Percentiles rank a stretch among this genome's conserved stretches.
phyloP scores from a whole-genome alignment of 2,329 filamentous ascomycete genomes.

The Biscogniauxia sp. region DNA sequence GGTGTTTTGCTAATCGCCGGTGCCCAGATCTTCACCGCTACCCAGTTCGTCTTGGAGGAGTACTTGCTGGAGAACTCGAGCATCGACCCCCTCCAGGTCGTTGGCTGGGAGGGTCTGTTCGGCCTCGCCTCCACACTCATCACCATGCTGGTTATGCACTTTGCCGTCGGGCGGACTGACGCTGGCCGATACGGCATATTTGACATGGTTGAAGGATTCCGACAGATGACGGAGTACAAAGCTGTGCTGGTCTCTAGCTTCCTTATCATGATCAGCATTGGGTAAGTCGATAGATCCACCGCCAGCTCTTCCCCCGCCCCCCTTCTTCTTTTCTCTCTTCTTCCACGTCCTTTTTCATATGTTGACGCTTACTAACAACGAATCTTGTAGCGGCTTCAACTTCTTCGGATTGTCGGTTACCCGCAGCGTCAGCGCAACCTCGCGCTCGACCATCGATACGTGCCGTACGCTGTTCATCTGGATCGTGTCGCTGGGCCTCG shows the following conservation, averaged over 20 bases:
- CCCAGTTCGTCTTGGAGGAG: conserved; percentile 94
- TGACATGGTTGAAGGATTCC: conserved; percentile 82
- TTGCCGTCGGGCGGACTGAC: conserved; percentile 71
- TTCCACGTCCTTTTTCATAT: conserved; percentile 4
- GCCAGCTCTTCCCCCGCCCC: not conserved
- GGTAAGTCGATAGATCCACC: conserved; percentile 53
- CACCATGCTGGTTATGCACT: conserved; percentile 77
- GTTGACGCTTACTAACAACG: conserved; percentile 19
- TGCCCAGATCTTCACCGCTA: conserved; percentile 94
- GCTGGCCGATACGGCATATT: conserved; percentile 80
- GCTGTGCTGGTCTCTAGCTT: conserved; percentile 74
- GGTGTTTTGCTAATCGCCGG: conserved; percentile 89
- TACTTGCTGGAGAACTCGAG: conserved; percentile 70
- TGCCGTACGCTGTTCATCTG: conserved; percentile 98
- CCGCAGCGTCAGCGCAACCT: conserved; percentile 82
- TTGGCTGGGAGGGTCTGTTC: conserved; percentile 95
- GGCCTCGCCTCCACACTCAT: conserved; percentile 78
- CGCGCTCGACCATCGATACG: conserved; percentile 93
- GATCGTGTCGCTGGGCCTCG: conserved; percentile 87
- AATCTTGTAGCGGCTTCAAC: conserved; percentile 76
- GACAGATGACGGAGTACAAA: conserved; percentile 71
- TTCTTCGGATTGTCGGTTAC: conserved; percentile 97
- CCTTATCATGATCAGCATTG: conserved; percentile 96
- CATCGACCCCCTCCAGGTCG: conserved; percentile 80
- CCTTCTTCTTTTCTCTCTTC: not conserved